A percentile compares a stretch with the other conserved stretches of the same genome.
These are phyloP conservation scores for Berkeleyomyces rouxiae DNA, from an alignment of 2,329 filamentous ascomycete species.

Conservation along the genomic window DNA sequence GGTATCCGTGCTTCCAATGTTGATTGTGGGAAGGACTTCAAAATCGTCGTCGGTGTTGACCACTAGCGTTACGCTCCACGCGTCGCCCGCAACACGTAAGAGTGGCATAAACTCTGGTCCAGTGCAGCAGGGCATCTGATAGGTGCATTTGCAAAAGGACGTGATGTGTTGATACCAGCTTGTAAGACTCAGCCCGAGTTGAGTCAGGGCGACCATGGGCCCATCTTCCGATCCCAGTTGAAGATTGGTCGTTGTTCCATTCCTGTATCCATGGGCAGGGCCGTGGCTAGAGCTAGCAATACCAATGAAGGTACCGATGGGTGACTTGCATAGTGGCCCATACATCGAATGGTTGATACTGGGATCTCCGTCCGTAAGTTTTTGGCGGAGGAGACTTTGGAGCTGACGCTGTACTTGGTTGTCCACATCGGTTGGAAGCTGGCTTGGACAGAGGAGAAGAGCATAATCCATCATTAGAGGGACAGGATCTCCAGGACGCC, in stretches of 20 bases:
- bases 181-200: conserved; percentile 2
- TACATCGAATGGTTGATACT: conserved; percentile 11
- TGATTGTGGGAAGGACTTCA: conserved; percentile 9
- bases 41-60: conserved; percentile 10
- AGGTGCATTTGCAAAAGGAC: conserved; percentile 10
- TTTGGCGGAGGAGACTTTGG: neutral
- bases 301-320: conserved; percentile 7
- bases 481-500: neutral
- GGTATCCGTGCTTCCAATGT: conserved; percentile 11
- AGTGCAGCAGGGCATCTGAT: conserved; percentile 1
- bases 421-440: neutral
- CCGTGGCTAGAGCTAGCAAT: conserved; percentile 1
- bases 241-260: neutral
- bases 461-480: conserved; percentile 11
- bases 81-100: conserved; percentile 6
- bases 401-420: conserved; percentile 9
- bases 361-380: neutral
- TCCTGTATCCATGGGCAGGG: neutral
- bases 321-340: conserved; percentile 8
- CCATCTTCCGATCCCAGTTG: neutral
- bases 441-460: conserved; percentile 3
- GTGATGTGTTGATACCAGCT: conserved; percentile 7
- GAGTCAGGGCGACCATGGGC: neutral
- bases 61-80: conserved; percentile 10
- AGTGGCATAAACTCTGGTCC: conserved; percentile 11